Evolutionary conservation across 192 early-diverging fungal species (phyloP).

Genomic region (Dissophora ornata): DNA sequence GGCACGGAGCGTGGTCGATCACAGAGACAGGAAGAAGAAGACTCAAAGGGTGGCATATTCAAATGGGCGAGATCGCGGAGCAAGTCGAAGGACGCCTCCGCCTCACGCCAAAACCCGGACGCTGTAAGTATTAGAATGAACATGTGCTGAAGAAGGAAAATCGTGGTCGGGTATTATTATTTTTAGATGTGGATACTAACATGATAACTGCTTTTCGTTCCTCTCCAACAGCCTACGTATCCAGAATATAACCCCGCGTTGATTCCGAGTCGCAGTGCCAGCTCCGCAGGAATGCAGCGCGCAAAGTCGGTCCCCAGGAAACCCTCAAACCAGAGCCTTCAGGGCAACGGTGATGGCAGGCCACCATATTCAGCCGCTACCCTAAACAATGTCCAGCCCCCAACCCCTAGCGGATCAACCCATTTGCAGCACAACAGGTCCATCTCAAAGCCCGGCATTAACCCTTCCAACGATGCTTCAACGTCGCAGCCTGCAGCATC

Average conservation of each 20-base stretch:
- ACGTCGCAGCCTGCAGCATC: slow-evolving; percentile 1
- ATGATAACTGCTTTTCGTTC: too few species aligned
- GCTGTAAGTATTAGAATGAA: slow-evolving; percentile 17
- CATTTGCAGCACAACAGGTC: slow-evolving; percentile 33
- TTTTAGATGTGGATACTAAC: background rate
- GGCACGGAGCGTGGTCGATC: slow-evolving; percentile 25
- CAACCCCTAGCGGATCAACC: background rate
- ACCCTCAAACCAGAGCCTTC: slow-evolving; percentile 44
- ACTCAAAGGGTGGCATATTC: slow-evolving; percentile 35
- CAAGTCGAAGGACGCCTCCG: slow-evolving; percentile 39
- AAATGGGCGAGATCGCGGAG: slow-evolving; percentile 40
- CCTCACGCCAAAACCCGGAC: slow-evolving; percentile 24
- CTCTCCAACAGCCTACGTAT: slow-evolving; percentile 17
- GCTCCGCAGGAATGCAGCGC: slow-evolving; percentile 29
- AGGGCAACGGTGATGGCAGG: slow-evolving; percentile 6
- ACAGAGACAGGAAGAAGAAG: slow-evolving; percentile 21
- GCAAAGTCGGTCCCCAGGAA: slow-evolving; percentile 48
- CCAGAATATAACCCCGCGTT: slow-evolving; percentile 48
- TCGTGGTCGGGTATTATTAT: too few species aligned
- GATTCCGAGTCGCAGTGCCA: slow-evolving; percentile 39
- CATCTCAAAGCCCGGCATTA: slow-evolving; percentile 4
- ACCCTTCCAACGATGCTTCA: slow-evolving; percentile 8
- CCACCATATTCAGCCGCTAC: slow-evolving; percentile 30
- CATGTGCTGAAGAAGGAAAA: too few species aligned
- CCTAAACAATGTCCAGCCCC: background rate